A percentile compares a stretch with the other conserved stretches of the same genome.
Evolutionary conservation across 352 stramenopile species (phyloP).

Genomic region (Phytophthora parvispora): DNA sequence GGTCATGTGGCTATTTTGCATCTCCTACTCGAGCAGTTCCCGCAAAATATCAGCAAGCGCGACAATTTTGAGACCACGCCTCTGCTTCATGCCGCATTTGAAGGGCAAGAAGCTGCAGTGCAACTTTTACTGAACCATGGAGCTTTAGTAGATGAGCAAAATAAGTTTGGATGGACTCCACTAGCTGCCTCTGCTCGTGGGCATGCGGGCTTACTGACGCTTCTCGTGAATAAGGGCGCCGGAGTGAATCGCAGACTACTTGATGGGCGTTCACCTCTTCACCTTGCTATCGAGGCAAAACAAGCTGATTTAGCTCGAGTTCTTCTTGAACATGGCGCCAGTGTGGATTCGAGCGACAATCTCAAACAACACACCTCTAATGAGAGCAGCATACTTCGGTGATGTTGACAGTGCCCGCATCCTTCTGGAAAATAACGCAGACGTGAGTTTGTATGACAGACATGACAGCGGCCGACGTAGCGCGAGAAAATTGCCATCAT

Average conservation of each 20-base stretch:
- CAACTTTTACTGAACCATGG: conserved; percentile 1
- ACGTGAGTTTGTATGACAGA: not conserved
- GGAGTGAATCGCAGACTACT: not conserved
- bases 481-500: not conserved
- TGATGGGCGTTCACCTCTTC: conserved; percentile 2
- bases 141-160: not conserved
- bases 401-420: conserved; percentile 4
- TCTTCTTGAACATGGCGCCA: not conserved
- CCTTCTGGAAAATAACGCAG: conserved; percentile 7
- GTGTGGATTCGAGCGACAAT: conserved; percentile 3
- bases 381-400: conserved; percentile 4
- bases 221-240: not conserved
- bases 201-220: not conserved
- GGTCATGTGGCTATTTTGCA: not conserved
- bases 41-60: not conserved
- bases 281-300: not conserved
- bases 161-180: not conserved
- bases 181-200: not conserved
- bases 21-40: not conserved
- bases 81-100: not conserved
- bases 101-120: not conserved
- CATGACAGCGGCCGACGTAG: conserved; percentile 4
- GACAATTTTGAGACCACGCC: not conserved
- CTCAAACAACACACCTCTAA: conserved; percentile 7
- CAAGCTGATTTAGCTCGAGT: conserved; percentile 1